A percentile compares a stretch with the other conserved stretches of the same genome.
phyloP scores from a whole-genome alignment of 495 filamentous ascomycete genomes.

The Penicillium cataractarum region DNA sequence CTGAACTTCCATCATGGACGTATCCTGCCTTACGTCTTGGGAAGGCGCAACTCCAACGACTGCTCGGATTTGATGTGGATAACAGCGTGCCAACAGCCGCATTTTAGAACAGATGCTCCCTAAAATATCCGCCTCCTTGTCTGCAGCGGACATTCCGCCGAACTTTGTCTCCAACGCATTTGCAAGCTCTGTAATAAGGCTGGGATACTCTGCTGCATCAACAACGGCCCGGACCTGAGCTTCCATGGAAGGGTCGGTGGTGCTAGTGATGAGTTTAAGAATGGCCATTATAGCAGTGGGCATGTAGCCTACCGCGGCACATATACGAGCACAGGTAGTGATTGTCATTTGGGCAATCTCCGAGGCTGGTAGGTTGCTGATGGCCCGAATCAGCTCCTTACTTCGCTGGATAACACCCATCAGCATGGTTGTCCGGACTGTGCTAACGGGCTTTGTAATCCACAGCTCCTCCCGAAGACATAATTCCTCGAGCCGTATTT shows the following conservation, averaged over 20 bases:
- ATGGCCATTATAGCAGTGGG: not conserved
- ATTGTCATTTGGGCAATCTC: not conserved
- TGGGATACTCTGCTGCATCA: not conserved
- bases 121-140: not conserved
- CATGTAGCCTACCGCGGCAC: not conserved
- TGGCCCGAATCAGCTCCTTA: not conserved
- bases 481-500: not conserved
- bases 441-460: not conserved
- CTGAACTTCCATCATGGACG: not conserved
- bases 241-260: not conserved
- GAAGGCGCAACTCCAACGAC: not conserved
- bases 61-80: not conserved
- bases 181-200: not conserved
- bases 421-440: not conserved
- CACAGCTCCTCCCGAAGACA: conserved; percentile 1
- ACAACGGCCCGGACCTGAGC: not conserved
- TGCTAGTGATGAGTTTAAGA: not conserved
- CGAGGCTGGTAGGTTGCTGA: not conserved
- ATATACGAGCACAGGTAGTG: not conserved
- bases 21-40: not conserved
- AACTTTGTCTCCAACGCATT: not conserved
- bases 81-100: not conserved
- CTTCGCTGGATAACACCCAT: not conserved
- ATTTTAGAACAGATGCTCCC: not conserved
- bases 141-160: not conserved